Evolutionary conservation across 331 rosid species (phyloP), one percentile per base, ranked within the genome.

Genomic region (Rosa hybrid): DNA sequence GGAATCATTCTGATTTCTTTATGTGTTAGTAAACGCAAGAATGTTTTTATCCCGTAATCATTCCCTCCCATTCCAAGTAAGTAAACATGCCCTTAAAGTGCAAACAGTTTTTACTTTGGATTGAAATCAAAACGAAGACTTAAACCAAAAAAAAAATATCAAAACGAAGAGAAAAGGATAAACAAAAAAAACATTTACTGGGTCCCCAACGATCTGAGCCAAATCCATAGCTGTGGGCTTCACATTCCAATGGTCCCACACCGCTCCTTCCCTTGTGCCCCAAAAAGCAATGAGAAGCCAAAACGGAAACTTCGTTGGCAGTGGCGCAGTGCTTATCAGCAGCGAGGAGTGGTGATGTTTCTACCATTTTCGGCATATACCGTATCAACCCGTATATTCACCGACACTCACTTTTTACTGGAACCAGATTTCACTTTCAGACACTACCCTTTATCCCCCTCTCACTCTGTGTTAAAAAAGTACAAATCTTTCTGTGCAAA

Each of bases 311-410:
- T 25, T 62, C 18, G 7, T 12, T 62, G 16, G 34, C 34, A n/a
- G 34, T 30, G 34, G 34, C 34, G 34, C 34, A 30, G 67, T 9
- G 23, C 60, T 54, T 54, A 17, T 54, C 60, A 54, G 60, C 60
- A 54, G 51, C 72, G 18, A 59, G 77, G 18, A 59, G 77, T 75
- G 83, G 78, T 73, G 16, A 68, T 39, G 68, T 50, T 78, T 16
- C 62, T 53, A 2, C 42, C 50, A 4, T 69, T 46, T 18, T 30
- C 20, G 14, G 51, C 72, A 20, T 68, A 8, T 16, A 18, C 68
- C 62, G 56, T 27, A 62, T 12, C 27, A 46, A 8, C 78, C 21
- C 75, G 7, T 46, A 59, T 25, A 27, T 63, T 20, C 34, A 77
- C 71, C 45, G 69, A 50, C 46, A 74, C 11, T 4, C 20, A 12